Evolutionary conservation across 805 yeast species (phyloP).

Genomic region (Spathaspora hagerdaliae): DNA sequence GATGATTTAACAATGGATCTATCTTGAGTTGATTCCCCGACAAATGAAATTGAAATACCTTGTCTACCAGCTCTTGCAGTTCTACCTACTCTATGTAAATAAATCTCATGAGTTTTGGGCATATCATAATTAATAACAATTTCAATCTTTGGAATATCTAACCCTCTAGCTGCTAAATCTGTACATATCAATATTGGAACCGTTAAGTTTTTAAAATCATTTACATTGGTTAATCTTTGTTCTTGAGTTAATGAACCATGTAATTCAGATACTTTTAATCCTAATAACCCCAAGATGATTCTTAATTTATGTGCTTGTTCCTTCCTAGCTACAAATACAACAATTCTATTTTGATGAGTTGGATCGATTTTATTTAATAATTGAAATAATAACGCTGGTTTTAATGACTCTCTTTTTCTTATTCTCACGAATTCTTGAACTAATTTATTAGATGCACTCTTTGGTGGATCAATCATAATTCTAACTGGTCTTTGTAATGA

Average conservation of each 20-base stretch:
- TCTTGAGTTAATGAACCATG: constrained; percentile 88
- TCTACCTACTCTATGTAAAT: constrained; percentile 97
- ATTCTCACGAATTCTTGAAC: constrained; percentile 93
- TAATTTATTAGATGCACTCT: constrained; percentile 86
- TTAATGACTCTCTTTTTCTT: constrained; percentile 79
- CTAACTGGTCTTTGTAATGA: constrained; percentile 89
- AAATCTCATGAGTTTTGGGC: constrained; percentile 90
- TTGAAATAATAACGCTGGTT: constrained; percentile 78
- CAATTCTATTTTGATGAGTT: constrained; percentile 63
- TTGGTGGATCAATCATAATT: constrained; percentile 95
- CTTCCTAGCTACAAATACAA: constrained; percentile 89
- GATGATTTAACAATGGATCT: constrained; percentile 90
- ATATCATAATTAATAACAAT: constrained; percentile 91
- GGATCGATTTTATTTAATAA: constrained; percentile 66
- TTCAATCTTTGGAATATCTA: constrained; percentile 97
- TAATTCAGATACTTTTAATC: constrained; percentile 72
- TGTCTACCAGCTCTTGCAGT: constrained; percentile 99
- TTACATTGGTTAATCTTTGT: constrained; percentile 83
- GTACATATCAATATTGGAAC: constrained; percentile 93
- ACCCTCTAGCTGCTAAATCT: constrained; percentile 97
- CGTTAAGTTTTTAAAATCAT: constrained; percentile 72
- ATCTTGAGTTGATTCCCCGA: constrained; percentile 86
- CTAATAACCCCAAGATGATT: constrained; percentile 68
- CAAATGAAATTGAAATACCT: constrained; percentile 90
- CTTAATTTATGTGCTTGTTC: constrained; percentile 86